Percentiles rank a stretch among this genome's conserved stretches.
Evolutionary conservation across 1,139 yeast species (phyloP).

Genomic region (Scheffersomyces cryptocercus): DNA sequence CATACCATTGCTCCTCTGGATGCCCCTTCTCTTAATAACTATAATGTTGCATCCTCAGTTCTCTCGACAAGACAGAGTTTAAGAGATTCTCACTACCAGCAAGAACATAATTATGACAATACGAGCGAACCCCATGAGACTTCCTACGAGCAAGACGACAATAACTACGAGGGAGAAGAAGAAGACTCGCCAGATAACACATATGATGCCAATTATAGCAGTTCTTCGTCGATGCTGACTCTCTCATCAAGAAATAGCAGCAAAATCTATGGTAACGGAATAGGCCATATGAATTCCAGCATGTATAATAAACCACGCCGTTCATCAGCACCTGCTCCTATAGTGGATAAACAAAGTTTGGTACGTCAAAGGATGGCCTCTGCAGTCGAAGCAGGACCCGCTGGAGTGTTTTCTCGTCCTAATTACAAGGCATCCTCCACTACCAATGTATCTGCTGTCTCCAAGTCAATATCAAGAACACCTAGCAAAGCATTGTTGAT

Average conservation of each 20-base stretch:
- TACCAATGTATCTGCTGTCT: background rate
- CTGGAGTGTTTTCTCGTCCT: too few species aligned
- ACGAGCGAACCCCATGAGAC: background rate
- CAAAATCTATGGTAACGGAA: background rate
- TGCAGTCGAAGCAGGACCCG: too few species aligned
- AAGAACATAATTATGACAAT: background rate
- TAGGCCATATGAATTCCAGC: background rate
- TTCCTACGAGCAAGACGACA: background rate
- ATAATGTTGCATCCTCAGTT: constrained; percentile 2
- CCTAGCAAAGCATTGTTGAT: background rate
- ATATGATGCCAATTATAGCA: background rate
- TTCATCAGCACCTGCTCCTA: background rate
- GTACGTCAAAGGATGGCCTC: background rate
- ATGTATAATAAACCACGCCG: background rate
- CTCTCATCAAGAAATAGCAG: background rate
- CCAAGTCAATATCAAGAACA: background rate
- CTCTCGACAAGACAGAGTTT: background rate
- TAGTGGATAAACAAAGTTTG: background rate
- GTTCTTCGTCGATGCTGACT: background rate
- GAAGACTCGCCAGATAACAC: background rate
- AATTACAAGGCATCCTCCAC: background rate
- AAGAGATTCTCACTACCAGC: background rate
- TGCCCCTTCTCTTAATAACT: constrained; percentile 19
- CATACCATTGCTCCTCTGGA: constrained; percentile 30
- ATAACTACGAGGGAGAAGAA: background rate